Conservation (phyloP, 164 flowering plant genomes). For the Tinospora cordifolia region DNA sequence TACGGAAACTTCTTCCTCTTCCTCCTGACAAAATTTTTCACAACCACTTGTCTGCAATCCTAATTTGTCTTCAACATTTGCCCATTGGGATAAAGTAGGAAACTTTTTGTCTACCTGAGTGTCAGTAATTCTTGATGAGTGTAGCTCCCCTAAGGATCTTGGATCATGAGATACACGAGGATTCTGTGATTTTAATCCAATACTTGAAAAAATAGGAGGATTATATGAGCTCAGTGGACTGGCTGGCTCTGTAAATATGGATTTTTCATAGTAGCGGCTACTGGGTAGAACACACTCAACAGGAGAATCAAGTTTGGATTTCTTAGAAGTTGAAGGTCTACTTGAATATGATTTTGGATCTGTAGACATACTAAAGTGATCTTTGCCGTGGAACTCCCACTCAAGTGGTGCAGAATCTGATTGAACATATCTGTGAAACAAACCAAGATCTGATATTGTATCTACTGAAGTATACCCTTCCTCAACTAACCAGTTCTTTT, state of each 20-base stretch:
- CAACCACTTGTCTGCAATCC: conserved; percentile 12
- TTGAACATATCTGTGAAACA: conserved; percentile 16
- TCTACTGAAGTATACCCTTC: conserved; percentile 21
- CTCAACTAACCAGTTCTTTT: conserved; percentile 21
- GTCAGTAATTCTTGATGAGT: conserved; percentile 16
- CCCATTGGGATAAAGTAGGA: conserved; percentile 17
- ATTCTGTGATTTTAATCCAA: conserved; percentile 12
- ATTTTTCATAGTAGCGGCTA: conserved; percentile 16
- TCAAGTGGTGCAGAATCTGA: conserved; percentile 14
- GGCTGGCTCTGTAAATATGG: conserved; percentile 17
- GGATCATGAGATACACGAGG: conserved; percentile 19
- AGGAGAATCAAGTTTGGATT: conserved; percentile 17
- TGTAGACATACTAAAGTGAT: conserved; percentile 20
- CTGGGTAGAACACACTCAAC: conserved; percentile 19
- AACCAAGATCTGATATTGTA: conserved; percentile 16
- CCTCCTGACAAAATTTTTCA: conserved; percentile 10
- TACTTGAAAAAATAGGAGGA: conserved; percentile 18
- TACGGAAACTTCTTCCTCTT: conserved; percentile 21
- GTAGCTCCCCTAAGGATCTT: conserved; percentile 10
- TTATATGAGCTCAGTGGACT: conserved; percentile 12
- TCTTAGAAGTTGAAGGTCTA: conserved; percentile 13
- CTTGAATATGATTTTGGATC: conserved; percentile 14
- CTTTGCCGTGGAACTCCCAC: conserved; percentile 17
- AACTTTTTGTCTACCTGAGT: conserved; percentile 14
- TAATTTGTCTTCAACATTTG: conserved; percentile 18